Evolutionary conservation across 805 yeast genomes (phyloP), one percentile per base, ranked within the genome.

Genomic region (Candida xyloterini): DNA sequence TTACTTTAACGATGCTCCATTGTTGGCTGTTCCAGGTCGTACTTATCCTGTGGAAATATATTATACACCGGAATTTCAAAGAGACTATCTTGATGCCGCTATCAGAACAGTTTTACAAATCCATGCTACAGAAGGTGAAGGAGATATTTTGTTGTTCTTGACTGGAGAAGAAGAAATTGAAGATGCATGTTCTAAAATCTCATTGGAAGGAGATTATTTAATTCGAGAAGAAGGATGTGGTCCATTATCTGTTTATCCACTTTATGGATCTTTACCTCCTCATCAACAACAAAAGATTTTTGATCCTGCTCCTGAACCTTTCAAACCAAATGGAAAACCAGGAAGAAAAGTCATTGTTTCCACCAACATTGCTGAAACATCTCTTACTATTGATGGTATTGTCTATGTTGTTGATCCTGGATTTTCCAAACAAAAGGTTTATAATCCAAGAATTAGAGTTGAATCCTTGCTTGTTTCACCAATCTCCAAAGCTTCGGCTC

Each of bases 121-220:
- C 48, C 99, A 93, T 66, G 96, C 96, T 20, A 88, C 96, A 16
- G 98, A 91, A 58, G 95, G 81, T 30, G 89, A 81, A 46, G 98
- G 98, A 48, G 98, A 90, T 62, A 80, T 90, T 40, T 65, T 90
- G 34, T 62, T 90, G 38, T 90, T 90, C 57, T 70, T 90, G 52
- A 90, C 97, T 0, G 98, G 98, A 74, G 97, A 90, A 66, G 98
- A 90, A 58, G 98, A 90, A 65, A 93, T 91, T 60, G 99, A 93
- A 65, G 97, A 91, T 55, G 96, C 98, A 0, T 89, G 95, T 51
- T 74, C 95, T 43, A 89, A 88, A 60, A 79, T 91, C 36, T 73
- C 85, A 2, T 66, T 91, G 34, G 99, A 93, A 66, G 87, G 82
- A 33, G 99, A 93, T 57, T 95, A 84, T 53, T 67, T 93, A 57